Evolutionary conservation across 106 monocot species (phyloP), one percentile per base, ranked within the genome.

Genomic region (Hemerocallis citrina): DNA sequence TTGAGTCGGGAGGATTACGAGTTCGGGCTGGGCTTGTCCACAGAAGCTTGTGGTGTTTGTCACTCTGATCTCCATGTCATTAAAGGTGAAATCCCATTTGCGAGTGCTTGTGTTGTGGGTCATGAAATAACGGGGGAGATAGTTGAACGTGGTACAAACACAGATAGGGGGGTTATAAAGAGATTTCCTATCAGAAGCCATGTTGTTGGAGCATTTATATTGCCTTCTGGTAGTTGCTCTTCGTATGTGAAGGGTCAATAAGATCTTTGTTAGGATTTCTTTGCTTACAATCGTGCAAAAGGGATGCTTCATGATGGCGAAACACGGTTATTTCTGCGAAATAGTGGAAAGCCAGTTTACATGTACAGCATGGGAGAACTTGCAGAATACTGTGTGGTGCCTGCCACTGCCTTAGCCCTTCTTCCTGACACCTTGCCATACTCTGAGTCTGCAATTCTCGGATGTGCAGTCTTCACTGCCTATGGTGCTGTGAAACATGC

Each of bases 311-410:
- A 96, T 63, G 96, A 96, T 83, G 96, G 96, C 23, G 74, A 96
- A 85, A 96, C 96, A 22, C 77, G 96, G 37, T 50, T 96, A 59
- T 96, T 91, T 80, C 72, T 96, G 30, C 76, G 90, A 5, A 80
- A 72, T 68, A 94, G 65, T 68, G 96, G 96, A 52, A 87, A 85
- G 57, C 96, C 96, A 12, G 96, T 96, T 17, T 96, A 84, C 71
- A 96, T 96, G 96, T 96, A 96, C 61, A 96, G 96, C 67, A 96
- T 96, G 96, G 91, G 96, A 25, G 96, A 91, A 7, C 79, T 96
- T 69, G 90, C 96, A 59, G 96, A 96, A 65, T 96, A 91, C 39
- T 96, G 96, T 62, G 87, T 96, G 34, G 84, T 96, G 25, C 91
- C 91, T 63, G 86, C 91, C n/a, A 96, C 79, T 77, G 96, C 65